These are phyloP conservation scores for Boletus tomentosulus DNA, from an alignment of 768 basidiomycete genomes.

Conservation along the genomic window DNA sequence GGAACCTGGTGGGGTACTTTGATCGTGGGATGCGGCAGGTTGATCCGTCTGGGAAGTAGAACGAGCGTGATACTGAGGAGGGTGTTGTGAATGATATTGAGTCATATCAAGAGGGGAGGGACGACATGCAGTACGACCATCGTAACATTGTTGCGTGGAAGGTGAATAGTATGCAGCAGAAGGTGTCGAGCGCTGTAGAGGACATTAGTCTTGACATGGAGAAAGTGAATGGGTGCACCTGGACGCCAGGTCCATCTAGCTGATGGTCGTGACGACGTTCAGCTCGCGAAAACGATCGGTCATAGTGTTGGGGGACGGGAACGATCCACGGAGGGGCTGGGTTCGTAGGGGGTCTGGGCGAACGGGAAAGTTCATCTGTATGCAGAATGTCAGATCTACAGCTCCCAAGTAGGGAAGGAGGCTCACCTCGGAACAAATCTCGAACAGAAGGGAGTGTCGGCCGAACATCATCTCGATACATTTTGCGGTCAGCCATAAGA, in stretches of 20 bases:
- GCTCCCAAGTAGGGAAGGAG: background rate
- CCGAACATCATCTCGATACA: slow-evolving; percentile 31
- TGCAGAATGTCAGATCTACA: slow-evolving; percentile 1
- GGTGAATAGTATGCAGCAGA: slow-evolving; percentile 18
- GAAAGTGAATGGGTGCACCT: slow-evolving; percentile 17
- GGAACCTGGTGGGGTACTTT: slow-evolving; percentile 21
- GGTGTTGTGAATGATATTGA: slow-evolving; percentile 21
- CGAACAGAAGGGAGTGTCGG: slow-evolving; percentile 71
- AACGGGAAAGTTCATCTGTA: slow-evolving; percentile 47
- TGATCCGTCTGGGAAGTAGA: slow-evolving; percentile 29
- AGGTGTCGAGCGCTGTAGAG: slow-evolving; percentile 20
- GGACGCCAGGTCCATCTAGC: slow-evolving; percentile 28
- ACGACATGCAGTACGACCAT: slow-evolving; percentile 20
- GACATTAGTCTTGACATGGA: slow-evolving; percentile 2
- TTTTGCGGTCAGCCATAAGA: slow-evolving; percentile 28
- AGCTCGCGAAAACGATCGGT: slow-evolving; percentile 23
- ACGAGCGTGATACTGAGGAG: slow-evolving; percentile 21
- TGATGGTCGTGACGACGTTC: slow-evolving; percentile 24
- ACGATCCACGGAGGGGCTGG: slow-evolving; percentile 40
- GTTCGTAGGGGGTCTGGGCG: slow-evolving; percentile 36
- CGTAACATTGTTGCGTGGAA: slow-evolving; percentile 25
- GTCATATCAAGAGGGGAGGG: slow-evolving; percentile 15
- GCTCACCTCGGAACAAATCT: slow-evolving; percentile 59
- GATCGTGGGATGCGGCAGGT: slow-evolving; percentile 26
- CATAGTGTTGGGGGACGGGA: slow-evolving; percentile 34